Percentiles rank a stretch among this genome's conserved stretches.
Evolutionary conservation across 2,329 filamentous ascomycete species (phyloP).

Genomic region (Atkinsonella hypoxylon): DNA sequence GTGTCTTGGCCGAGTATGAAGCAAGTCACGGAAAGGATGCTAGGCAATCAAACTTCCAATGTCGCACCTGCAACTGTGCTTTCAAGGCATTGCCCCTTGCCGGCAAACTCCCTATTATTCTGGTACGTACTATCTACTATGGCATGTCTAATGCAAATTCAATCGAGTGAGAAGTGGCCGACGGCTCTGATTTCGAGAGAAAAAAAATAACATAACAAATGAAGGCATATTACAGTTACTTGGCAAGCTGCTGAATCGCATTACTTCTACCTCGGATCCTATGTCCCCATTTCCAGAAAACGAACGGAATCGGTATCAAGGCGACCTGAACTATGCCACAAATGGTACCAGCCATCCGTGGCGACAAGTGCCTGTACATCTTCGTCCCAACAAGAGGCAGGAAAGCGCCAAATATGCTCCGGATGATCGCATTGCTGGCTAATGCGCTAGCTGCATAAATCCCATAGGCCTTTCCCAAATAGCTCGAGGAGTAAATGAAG

Average conservation of each 20-base stretch:
- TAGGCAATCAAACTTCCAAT: no score
- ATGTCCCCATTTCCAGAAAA: slow-evolving; percentile 57
- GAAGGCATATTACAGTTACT: background rate
- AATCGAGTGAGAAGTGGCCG: no score
- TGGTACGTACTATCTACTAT: no score
- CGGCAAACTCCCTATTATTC: no score
- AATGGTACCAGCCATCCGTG: slow-evolving; percentile 69
- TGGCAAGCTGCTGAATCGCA: slow-evolving; percentile 24
- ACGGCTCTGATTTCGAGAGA: no score
- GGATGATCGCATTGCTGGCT: slow-evolving; percentile 65
- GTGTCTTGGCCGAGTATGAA: no score
- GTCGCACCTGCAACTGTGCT: no score
- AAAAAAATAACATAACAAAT: no score
- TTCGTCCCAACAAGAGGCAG: slow-evolving; percentile 62
- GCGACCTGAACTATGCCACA: slow-evolving; percentile 60
- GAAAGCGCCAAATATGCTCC: slow-evolving; percentile 58
- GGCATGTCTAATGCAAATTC: no score
- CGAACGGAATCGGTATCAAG: slow-evolving; percentile 69
- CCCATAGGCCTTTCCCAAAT: slow-evolving; percentile 65
- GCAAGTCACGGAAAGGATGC: no score
- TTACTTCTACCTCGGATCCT: slow-evolving; percentile 39
- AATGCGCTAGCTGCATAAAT: slow-evolving; percentile 74
- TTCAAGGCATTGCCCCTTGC: no score
- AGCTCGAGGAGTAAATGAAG: slow-evolving; percentile 76
- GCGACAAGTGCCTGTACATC: slow-evolving; percentile 58